Evolutionary conservation across 441 rosid species (phyloP).

Genomic region (Erysimum cheiri): DNA sequence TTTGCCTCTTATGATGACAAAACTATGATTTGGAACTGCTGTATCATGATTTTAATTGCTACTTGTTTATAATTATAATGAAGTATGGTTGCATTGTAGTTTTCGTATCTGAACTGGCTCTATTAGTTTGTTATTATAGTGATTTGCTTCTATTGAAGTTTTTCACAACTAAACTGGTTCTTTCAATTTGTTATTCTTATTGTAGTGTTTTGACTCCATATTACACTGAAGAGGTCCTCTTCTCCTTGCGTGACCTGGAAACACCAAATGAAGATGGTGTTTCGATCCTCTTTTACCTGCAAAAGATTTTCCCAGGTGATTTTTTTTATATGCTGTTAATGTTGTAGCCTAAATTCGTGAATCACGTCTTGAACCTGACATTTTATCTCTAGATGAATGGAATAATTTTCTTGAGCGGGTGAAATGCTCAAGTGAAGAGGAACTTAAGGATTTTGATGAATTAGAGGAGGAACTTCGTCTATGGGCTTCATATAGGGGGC

Average conservation of each 20-base stretch:
- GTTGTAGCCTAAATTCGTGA: slow-evolving; percentile 2
- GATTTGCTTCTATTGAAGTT: slow-evolving; percentile 16
- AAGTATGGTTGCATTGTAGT: slow-evolving; percentile 13
- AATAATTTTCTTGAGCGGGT: slow-evolving; percentile 89
- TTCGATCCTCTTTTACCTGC: slow-evolving; percentile 94
- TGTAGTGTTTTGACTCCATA: slow-evolving; percentile 97
- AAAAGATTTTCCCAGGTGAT: slow-evolving; percentile 97
- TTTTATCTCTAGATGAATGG: slow-evolving; percentile 86
- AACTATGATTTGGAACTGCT: slow-evolving; percentile 11
- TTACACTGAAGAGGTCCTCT: slow-evolving; percentile 96
- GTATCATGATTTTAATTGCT: slow-evolving; percentile 28
- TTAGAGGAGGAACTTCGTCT: slow-evolving; percentile 85
- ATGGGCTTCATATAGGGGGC: slow-evolving; percentile 99
- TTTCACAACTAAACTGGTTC: slow-evolving; percentile 33
- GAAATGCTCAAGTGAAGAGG: slow-evolving; percentile 61
- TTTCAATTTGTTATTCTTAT: slow-evolving; percentile 34
- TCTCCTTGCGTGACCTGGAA: slow-evolving; percentile 81
- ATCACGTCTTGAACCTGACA: slow-evolving; percentile 19
- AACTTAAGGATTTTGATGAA: slow-evolving; percentile 64
- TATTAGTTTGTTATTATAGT: neutral
- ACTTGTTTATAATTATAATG: neutral
- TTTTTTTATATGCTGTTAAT: slow-evolving; percentile 24
- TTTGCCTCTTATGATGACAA: neutral
- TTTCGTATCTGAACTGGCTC: neutral
- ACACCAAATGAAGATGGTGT: slow-evolving; percentile 97